Conservation (phyloP, 805 yeast species). For the Wickerhamomyces sydowiorum region DNA sequence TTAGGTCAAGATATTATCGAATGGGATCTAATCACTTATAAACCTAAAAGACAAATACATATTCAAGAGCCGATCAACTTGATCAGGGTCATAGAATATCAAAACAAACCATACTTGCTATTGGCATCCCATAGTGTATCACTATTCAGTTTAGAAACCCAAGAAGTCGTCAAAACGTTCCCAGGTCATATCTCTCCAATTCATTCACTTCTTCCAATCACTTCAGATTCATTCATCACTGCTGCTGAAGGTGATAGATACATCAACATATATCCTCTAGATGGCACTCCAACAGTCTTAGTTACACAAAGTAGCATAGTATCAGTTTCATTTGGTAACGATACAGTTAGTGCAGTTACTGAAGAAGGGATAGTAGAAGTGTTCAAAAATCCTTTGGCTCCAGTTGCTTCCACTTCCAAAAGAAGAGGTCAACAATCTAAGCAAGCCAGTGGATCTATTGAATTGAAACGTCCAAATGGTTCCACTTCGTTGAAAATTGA, state of each 20-base stretch:
- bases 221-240: conserved; percentile 47
- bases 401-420: conserved; percentile 24
- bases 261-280: conserved; percentile 59
- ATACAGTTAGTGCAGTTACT: conserved; percentile 49
- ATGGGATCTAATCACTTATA: conserved; percentile 50
- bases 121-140: conserved; percentile 65
- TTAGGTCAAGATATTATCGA: conserved; percentile 50
- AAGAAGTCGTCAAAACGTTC: conserved; percentile 41
- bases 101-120: conserved; percentile 37
- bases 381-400: conserved; percentile 51
- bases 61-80: conserved; percentile 26
- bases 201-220: conserved; percentile 37
- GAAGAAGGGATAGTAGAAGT: conserved; percentile 74
- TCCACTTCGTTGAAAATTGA: conserved; percentile 19
- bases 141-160: conserved; percentile 38
- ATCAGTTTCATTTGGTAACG: conserved; percentile 34
- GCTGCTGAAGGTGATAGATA: conserved; percentile 79
- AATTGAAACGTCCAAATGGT: conserved; percentile 40
- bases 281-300: conserved; percentile 44
- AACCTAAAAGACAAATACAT: conserved; percentile 36
- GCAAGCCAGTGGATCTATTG: conserved; percentile 40
- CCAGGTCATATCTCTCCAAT: conserved; percentile 79
- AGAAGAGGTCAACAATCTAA: conserved; percentile 49
- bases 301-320: conserved; percentile 63
- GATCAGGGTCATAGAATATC: conserved; percentile 24